Evolutionary conservation across 176 grass and related monocot genomes (phyloP), one percentile per base, ranked within the genome.

Genomic region (Poa annua): DNA sequence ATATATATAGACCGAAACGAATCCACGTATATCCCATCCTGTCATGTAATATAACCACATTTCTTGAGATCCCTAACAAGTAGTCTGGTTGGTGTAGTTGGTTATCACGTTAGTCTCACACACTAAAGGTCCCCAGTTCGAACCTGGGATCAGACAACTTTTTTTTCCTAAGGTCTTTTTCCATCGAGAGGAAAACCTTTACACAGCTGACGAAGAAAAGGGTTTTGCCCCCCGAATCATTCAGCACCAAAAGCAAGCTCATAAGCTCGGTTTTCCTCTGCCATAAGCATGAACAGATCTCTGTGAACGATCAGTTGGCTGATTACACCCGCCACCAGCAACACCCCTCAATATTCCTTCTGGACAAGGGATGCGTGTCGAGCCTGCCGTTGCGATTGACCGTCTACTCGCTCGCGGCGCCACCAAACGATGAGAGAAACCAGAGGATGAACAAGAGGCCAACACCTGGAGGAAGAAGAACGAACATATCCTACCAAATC

Each of bases 71-170:
- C n/a, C n/a, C n/a, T n/a, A 26, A 1, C 49, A 34, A 32, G 0
- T 0, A 0, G 79, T 83, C 55, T 74, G 54, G 41, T 84, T 94
- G 92, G 88, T 94, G 86, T 92, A 92, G 90, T 94, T 82, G 95
- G 88, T 97, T 73, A 91, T 94, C 90, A 97, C 86, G 86, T 88
- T 92, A 97, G 89, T 94, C 92, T 94, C 88, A 94, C 92, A 92
- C 88, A 92, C 80, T 94, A 90, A 85, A 92, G 90, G 88, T 92
- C 92, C 90, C 92, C 88, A 81, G 77, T 97, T 92, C 88, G 64
- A 92, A 47, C 48, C 90, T 88, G 84, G 92, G 83, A 88, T 74
- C 68, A 83, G 81, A 92, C 61, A 86, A 0, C 3, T 0, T 49
- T 1, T 4, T 33, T n/a, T 21, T 29, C 2, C 29, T 2, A 29